A percentile compares a stretch with the other conserved stretches of the same genome.
phyloP scores from a whole-genome alignment of 768 basidiomycete species.

The Hypholoma sublateritium region DNA sequence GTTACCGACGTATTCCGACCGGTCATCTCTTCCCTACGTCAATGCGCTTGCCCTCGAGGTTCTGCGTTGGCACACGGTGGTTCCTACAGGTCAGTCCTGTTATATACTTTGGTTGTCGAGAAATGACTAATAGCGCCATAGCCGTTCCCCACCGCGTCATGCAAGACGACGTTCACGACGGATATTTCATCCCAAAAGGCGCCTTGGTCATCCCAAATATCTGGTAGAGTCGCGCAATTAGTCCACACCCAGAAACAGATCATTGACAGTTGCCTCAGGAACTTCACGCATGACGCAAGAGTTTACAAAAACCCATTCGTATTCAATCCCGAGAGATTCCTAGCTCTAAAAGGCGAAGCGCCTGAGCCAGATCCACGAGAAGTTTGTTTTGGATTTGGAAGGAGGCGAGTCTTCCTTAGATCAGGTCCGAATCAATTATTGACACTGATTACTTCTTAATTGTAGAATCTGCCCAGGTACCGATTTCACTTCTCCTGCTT shows the following conservation, averaged over 20 bases:
- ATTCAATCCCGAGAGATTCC: slow-evolving; percentile 64
- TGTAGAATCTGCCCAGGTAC: slow-evolving; percentile 50
- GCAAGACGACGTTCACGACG: slow-evolving; percentile 63
- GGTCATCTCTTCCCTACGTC: slow-evolving; percentile 55
- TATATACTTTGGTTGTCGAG: slow-evolving; percentile 4
- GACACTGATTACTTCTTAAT: slow-evolving; percentile 4
- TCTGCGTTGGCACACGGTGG: slow-evolving; percentile 48
- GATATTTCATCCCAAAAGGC: slow-evolving; percentile 62
- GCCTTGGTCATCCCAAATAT: slow-evolving; percentile 52
- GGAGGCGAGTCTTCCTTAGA: slow-evolving; percentile 42
- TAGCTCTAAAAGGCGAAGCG: slow-evolving; percentile 38
- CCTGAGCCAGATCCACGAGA: slow-evolving; percentile 58
- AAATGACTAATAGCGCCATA: slow-evolving; percentile 19
- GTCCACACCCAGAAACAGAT: neutral
- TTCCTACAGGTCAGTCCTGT: slow-evolving; percentile 34
- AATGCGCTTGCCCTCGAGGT: slow-evolving; percentile 64
- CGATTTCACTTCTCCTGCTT: slow-evolving; percentile 1
- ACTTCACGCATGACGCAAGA: slow-evolving; percentile 53
- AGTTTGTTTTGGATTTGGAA: slow-evolving; percentile 70
- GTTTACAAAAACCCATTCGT: slow-evolving; percentile 51
- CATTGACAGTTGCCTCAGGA: slow-evolving; percentile 29
- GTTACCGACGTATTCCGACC: slow-evolving; percentile 60
- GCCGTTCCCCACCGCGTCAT: slow-evolving; percentile 54
- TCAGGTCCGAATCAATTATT: neutral
- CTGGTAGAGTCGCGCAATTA: slow-evolving; percentile 30